Evolutionary conservation across 2,329 filamentous ascomycete genomes (phyloP).

Genomic region (Penicillium corylophilum): DNA sequence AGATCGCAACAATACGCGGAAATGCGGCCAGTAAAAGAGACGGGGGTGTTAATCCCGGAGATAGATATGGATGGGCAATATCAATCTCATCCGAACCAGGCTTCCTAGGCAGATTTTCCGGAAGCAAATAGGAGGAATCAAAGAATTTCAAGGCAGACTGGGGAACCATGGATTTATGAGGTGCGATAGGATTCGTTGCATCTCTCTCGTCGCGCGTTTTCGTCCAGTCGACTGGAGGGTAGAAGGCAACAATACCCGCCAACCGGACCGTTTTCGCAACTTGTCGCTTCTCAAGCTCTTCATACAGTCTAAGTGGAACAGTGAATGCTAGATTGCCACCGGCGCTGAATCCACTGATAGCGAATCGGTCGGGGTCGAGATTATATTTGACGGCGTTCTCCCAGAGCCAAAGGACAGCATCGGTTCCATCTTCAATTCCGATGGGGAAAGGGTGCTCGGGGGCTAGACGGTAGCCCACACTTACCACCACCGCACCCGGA

Average conservation of each 20-base stretch:
- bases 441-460: slow-evolving; percentile 27
- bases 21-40: slow-evolving; percentile 10
- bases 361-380: slow-evolving; percentile 18
- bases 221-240: slow-evolving; percentile 19
- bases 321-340: slow-evolving; percentile 21
- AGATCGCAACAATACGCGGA: slow-evolving; percentile 16
- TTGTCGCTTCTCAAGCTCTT: slow-evolving; percentile 6
- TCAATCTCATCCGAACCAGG: slow-evolving; percentile 6
- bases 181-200: slow-evolving; percentile 15
- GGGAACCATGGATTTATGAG: slow-evolving; percentile 11
- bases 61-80: slow-evolving; percentile 20
- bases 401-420: slow-evolving; percentile 25
- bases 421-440: slow-evolving; percentile 24
- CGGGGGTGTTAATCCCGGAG: slow-evolving; percentile 15
- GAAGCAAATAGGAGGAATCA: slow-evolving; percentile 17
- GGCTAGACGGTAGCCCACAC: slow-evolving; percentile 25
- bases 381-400: slow-evolving; percentile 13
- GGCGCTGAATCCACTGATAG: slow-evolving; percentile 15
- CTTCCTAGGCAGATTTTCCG: slow-evolving; percentile 8
- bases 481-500: slow-evolving; percentile 20
- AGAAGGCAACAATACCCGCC: slow-evolving; percentile 16
- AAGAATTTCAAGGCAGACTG: slow-evolving; percentile 13
- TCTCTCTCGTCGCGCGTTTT: slow-evolving; percentile 12
- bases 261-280: slow-evolving; percentile 1
- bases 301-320: slow-evolving; percentile 13